Conservation (phyloP, 805 yeast genomes). For the Ogataea glucozyma region DNA sequence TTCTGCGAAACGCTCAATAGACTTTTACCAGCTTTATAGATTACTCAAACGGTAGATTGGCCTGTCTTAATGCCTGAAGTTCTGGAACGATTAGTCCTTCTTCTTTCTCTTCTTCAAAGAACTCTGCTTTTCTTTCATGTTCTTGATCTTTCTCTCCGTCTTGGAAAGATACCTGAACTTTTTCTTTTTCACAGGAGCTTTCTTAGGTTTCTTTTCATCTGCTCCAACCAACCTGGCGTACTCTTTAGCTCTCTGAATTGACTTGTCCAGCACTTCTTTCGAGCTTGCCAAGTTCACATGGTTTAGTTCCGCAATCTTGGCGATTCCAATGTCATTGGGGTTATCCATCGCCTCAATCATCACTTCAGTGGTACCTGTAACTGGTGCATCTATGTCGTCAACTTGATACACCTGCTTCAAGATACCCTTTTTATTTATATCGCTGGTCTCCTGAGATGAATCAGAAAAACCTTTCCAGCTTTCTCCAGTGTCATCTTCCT, state of each 20-base stretch:
- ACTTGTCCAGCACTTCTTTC: conserved; percentile 67
- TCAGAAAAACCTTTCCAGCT: conserved; percentile 47
- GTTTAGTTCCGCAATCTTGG: conserved; percentile 56
- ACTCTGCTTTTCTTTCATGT: conserved; percentile 43
- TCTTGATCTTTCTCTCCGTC: conserved; percentile 65
- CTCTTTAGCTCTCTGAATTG: conserved; percentile 77
- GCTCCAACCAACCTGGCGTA: conserved; percentile 72
- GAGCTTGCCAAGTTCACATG: conserved; percentile 71
- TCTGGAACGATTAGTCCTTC: conserved; percentile 8
- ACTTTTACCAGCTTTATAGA: conserved; percentile 7
- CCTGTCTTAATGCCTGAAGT: neutral
- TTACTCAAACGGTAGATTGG: neutral
- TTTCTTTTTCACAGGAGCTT: conserved; percentile 52
- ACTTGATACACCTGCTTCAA: conserved; percentile 45
- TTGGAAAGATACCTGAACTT: conserved; percentile 88
- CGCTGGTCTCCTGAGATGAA: conserved; percentile 17
- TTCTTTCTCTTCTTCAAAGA: conserved; percentile 31
- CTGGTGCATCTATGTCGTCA: conserved; percentile 39
- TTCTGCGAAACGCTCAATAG: conserved; percentile 6
- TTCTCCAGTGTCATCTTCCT: conserved; percentile 26
- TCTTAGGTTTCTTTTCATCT: conserved; percentile 40
- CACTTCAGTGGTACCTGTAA: conserved; percentile 49
- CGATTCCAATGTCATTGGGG: conserved; percentile 42
- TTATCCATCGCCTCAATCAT: conserved; percentile 56
- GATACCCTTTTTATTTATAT: conserved; percentile 37